Conservation (phyloP, 179 eudicot species). For the Pouteria campechiana region DNA sequence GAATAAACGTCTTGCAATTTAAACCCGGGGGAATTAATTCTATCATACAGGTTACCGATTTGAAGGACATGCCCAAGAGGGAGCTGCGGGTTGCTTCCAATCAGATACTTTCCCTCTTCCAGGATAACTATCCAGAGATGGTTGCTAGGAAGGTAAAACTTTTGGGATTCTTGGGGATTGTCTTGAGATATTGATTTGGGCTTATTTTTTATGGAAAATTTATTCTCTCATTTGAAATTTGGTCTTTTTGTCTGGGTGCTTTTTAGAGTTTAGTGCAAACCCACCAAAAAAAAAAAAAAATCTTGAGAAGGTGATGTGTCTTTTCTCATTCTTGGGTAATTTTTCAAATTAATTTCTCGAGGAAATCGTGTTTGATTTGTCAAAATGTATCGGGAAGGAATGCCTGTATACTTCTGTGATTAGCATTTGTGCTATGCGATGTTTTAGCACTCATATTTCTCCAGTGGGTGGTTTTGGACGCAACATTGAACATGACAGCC, state of each 20-base stretch:
- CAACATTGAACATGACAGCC: too few species aligned
- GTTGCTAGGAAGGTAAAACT: constrained; percentile 69
- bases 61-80: constrained; percentile 91
- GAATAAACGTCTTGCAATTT: constrained; percentile 62
- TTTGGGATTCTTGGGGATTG: not conserved
- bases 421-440: too few species aligned
- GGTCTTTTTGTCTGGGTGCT: not conserved
- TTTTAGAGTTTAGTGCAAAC: too few species aligned
- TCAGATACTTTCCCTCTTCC: constrained; percentile 79
- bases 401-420: too few species aligned
- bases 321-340: too few species aligned
- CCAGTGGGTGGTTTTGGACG: too few species aligned
- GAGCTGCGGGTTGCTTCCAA: constrained; percentile 82
- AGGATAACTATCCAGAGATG: constrained; percentile 95
- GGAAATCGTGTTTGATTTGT: too few species aligned
- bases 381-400: too few species aligned
- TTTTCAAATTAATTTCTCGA: too few species aligned
- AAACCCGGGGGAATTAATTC: constrained; percentile 80
- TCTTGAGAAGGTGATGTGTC: constrained; percentile 1
- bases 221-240: not conserved
- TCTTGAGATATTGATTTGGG: not conserved
- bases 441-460: too few species aligned
- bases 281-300: too few species aligned
- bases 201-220: not conserved
- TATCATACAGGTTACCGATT: constrained; percentile 84